Evolutionary conservation across 2,329 filamentous ascomycete species (phyloP), one percentile per base, ranked within the genome.

Genomic region (Blastomyces gilchristii): DNA sequence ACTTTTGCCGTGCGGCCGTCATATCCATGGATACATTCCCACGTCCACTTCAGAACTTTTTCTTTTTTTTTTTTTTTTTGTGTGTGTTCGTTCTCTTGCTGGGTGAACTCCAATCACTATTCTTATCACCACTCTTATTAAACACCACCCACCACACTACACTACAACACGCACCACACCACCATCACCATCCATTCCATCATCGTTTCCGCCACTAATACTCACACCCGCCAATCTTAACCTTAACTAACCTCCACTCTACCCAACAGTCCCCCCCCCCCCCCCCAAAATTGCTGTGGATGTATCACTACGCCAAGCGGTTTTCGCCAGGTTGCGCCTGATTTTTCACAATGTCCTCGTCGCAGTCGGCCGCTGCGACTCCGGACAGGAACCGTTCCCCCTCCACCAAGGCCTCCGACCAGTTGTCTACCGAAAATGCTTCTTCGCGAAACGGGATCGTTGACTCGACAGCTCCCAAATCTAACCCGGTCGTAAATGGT

Each of bases 401-500:
- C 57, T 63, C 64, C 60, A 64, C 64, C 64, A 69, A 70, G 65
- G 65, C 69, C 61, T 63, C 58, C 31, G 39, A 60, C 37, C 45
- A 63, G 25, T 54, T 62, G 41, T 39, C 63, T 25, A 34, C 47
- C n/a, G 52, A 62, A 58, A 43, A 63, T 53, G 31, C 65, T 50
- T 60, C 65, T 14, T 37, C 41, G 39, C 59, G 58, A 60, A 54
- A 49, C 37, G 58, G 34, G 37, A 65, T 53, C 58, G 47, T 41
- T 34, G 49, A 65, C 54, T 60, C 58, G 37, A 50, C 67, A 50
- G 65, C 66, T 60, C 65, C 63, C 60, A 67, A 66, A 66, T 63
- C 62, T 61, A 61, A 64, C 50, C 56, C 69, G 28, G 65, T 71
- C 62, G 69, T 73, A 67, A 73, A 76, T 71, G 74, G 75, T 62